Percentiles rank a stretch among this genome's conserved stretches.
These are phyloP conservation scores for Teunomyces tritomae DNA, from an alignment of 805 yeast genomes.

Conservation along the genomic window DNA sequence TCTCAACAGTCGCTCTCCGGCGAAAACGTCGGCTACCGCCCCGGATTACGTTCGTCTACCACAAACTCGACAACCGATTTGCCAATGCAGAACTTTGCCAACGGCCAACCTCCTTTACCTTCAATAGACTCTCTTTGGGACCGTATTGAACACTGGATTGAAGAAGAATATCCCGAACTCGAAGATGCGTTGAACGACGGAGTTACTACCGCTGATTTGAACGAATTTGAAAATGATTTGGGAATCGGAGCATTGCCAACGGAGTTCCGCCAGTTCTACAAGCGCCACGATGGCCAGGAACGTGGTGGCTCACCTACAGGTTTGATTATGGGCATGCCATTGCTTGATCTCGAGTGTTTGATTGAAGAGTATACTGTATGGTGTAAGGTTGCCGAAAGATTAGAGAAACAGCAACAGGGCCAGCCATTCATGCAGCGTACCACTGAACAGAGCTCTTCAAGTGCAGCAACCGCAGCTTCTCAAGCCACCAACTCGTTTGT, in stretches of 20 bases:
- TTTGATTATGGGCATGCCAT: constrained; percentile 40
- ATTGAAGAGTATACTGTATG: constrained; percentile 42
- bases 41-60: constrained; percentile 42
- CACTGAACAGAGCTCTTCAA: constrained; percentile 17
- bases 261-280: constrained; percentile 45
- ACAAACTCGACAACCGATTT: constrained; percentile 38
- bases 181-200: constrained; percentile 43
- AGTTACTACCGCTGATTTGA: constrained; percentile 44
- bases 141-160: constrained; percentile 41
- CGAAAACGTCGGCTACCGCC: constrained; percentile 35
- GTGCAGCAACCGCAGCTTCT: constrained; percentile 11
- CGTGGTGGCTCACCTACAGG: constrained; percentile 47
- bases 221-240: constrained; percentile 45
- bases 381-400: constrained; percentile 39
- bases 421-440: constrained; percentile 18
- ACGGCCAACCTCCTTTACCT: constrained; percentile 52
- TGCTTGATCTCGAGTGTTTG: constrained; percentile 42
- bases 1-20: constrained; percentile 29
- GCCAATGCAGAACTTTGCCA: constrained; percentile 24
- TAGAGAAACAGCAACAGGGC: constrained; percentile 34
- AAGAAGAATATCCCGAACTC: constrained; percentile 46
- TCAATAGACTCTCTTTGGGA: constrained; percentile 41
- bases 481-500: constrained; percentile 24
- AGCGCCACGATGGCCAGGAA: constrained; percentile 46
- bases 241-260: constrained; percentile 42